A percentile compares a stretch with the other conserved stretches of the same genome.
These are phyloP conservation scores for Saccharomyces hybrid DNA, from an alignment of 1,139 yeast genomes.

Conservation along the genomic window DNA sequence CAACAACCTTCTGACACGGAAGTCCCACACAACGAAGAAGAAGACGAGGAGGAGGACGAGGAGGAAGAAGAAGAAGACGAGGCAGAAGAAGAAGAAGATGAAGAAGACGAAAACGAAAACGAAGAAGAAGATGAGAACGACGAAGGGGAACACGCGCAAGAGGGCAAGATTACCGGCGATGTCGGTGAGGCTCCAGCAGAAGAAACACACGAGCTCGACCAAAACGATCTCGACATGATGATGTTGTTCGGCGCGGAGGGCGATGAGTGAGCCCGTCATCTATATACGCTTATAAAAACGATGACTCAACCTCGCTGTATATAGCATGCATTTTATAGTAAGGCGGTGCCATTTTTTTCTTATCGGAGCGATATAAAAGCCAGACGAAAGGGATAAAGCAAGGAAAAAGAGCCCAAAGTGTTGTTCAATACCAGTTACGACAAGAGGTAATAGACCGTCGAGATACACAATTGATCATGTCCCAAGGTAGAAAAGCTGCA, in stretches of 20 bases:
- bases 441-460: neutral
- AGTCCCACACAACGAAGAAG: constrained; percentile 27
- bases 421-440: neutral
- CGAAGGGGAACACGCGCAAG: constrained; percentile 21
- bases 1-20: constrained; percentile 18
- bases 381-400: neutral
- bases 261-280: constrained; percentile 13
- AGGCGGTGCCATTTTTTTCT: constrained; percentile 1
- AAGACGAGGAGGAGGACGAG: constrained; percentile 25
- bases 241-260: constrained; percentile 33
- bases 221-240: constrained; percentile 33
- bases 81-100: constrained; percentile 35
- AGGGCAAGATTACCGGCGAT: constrained; percentile 1
- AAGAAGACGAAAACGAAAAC: constrained; percentile 11
- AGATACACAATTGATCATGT: constrained; percentile 23
- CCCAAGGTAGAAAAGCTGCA: constrained; percentile 35
- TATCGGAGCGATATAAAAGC: constrained; percentile 1
- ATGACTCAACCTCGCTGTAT: neutral
- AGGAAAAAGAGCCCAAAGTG: neutral
- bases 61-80: constrained; percentile 23
- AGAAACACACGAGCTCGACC: constrained; percentile 17
- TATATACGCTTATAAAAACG: neutral
- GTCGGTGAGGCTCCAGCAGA: neutral
- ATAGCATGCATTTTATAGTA: neutral
- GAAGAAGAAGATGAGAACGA: constrained; percentile 26